Percentiles rank a stretch among this genome's conserved stretches.
Conservation (phyloP, 306 rosid species). For the Citrullus mucosospermus region DNA sequence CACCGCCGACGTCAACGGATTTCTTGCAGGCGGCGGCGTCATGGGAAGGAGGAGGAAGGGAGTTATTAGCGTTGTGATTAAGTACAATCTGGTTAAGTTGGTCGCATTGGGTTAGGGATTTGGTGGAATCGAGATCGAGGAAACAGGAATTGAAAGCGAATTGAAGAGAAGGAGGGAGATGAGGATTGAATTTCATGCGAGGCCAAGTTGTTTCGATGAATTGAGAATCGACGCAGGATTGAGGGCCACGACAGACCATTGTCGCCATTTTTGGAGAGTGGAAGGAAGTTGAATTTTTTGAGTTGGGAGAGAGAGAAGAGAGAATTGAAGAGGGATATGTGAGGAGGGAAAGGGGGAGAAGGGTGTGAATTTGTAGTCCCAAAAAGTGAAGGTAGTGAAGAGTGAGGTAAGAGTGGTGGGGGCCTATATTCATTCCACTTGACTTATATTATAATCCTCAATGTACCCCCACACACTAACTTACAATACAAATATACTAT, state of each 20-base stretch:
- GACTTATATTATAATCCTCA: constrained; percentile 23
- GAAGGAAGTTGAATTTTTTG: background rate
- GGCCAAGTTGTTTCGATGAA: constrained; percentile 31
- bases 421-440: constrained; percentile 33
- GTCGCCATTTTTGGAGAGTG: constrained; percentile 44
- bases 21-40: background rate
- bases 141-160: constrained; percentile 27
- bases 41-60: constrained; percentile 17
- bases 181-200: constrained; percentile 6
- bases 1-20: background rate
- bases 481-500: background rate
- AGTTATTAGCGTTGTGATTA: background rate
- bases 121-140: background rate
- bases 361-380: constrained; percentile 66
- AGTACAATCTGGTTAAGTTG: background rate
- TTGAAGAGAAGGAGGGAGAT: constrained; percentile 16
- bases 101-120: background rate
- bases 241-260: constrained; percentile 43
- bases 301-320: background rate
- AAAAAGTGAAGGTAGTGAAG: constrained; percentile 28
- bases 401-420: constrained; percentile 12
- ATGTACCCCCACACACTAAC: constrained; percentile 19
- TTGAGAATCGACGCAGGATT: constrained; percentile 48
- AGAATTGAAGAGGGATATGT: constrained; percentile 6
- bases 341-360: constrained; percentile 10